Percentiles rank a stretch among this genome's conserved stretches.
phyloP scores from a whole-genome alignment of 129 eudicot species.

The Deinandra increscens region DNA sequence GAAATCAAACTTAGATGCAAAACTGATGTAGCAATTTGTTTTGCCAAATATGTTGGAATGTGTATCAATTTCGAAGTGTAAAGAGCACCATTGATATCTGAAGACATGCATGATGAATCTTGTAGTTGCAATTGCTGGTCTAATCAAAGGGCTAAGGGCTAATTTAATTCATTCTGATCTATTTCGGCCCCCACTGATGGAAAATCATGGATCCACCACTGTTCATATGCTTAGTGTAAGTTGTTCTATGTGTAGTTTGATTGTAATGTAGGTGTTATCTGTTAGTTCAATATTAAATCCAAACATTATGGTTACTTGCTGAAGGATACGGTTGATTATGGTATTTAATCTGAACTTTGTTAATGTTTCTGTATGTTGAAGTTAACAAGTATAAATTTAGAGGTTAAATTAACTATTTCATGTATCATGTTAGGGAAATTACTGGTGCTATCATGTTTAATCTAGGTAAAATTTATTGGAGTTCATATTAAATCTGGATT shows the following conservation, averaged over 20 bases:
- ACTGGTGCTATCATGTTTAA: not conserved
- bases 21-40: too few species aligned
- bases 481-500: not conserved
- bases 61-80: too few species aligned
- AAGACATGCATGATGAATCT: too few species aligned
- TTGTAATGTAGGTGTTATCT: slow-evolving; percentile 1
- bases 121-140: too few species aligned
- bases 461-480: not conserved
- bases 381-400: not conserved
- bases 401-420: not conserved
- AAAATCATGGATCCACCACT: too few species aligned
- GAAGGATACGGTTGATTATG: not conserved
- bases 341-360: slow-evolving; percentile 17
- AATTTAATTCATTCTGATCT: too few species aligned
- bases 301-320: not conserved
- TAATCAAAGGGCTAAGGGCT: too few species aligned
- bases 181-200: too few species aligned
- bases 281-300: not conserved
- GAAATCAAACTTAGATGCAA: too few species aligned
- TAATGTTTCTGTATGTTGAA: not conserved
- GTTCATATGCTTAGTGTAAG: not conserved
- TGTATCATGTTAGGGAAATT: not conserved
- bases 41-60: too few species aligned
- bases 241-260: not conserved
- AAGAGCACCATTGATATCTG: too few species aligned